A percentile compares a stretch with the other conserved stretches of the same genome.
phyloP scores from a whole-genome alignment of 106 monocot genomes.

The Phalaenopsis equestris region DNA sequence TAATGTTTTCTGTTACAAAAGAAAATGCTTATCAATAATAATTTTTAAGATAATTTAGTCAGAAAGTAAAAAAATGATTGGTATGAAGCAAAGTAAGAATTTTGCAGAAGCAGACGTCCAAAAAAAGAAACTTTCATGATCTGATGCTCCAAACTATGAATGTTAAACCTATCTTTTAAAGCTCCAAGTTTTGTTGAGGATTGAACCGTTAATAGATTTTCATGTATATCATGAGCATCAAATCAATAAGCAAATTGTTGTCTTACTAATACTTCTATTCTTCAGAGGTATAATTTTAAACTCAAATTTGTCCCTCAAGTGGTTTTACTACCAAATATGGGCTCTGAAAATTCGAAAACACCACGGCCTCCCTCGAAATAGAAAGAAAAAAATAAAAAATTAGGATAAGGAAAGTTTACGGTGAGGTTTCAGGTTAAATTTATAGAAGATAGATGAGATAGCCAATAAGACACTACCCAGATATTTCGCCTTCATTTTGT shows the following conservation, averaged over 20 bases:
- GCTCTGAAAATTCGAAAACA: no score
- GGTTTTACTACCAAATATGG: no score
- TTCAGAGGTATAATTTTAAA: background rate
- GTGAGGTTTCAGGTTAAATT: no score
- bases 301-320: background rate
- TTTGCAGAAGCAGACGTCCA: background rate
- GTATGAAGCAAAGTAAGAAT: background rate
- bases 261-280: background rate
- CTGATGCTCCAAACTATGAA: background rate
- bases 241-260: background rate
- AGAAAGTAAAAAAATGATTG: background rate
- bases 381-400: no score
- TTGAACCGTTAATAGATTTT: background rate
- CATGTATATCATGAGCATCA: background rate
- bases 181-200: background rate
- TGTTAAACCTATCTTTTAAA: background rate
- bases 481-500: no score
- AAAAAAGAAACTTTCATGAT: background rate
- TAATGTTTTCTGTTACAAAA: conserved; percentile 24
- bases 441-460: no score
- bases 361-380: no score
- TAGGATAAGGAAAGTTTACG: no score
- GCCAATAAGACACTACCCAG: no score
- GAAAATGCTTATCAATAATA: background rate
- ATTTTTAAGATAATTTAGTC: background rate